Percentiles rank a stretch among this genome's conserved stretches.
phyloP scores from a whole-genome alignment of 2,329 filamentous ascomycete species.

The Sporothrix curviconia region DNA sequence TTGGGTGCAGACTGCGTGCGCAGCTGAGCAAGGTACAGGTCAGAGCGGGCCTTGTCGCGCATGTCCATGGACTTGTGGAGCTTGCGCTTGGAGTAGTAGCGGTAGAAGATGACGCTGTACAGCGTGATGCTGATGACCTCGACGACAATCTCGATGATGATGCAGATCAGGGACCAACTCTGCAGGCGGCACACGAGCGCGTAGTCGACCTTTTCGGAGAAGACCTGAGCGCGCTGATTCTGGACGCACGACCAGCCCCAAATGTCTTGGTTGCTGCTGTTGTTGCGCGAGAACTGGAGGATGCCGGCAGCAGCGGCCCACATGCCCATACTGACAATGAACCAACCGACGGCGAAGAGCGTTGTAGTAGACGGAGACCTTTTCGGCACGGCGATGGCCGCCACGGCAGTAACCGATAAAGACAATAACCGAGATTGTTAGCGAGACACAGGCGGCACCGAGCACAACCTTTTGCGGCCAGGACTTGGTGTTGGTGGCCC shows the following conservation, averaged over 20 bases:
- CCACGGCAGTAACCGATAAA: conserved; percentile 83
- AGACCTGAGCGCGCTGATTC: conserved; percentile 73
- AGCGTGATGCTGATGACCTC: conserved; percentile 87
- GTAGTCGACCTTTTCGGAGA: conserved; percentile 77
- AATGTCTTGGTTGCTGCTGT: conserved; percentile 73
- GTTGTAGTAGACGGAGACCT: conserved; percentile 94
- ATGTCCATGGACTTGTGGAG: conserved; percentile 95
- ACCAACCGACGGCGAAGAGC: conserved; percentile 86
- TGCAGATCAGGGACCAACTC: conserved; percentile 95
- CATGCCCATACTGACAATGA: conserved; percentile 86
- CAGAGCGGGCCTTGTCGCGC: conserved; percentile 86
- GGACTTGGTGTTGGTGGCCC: conserved; percentile 69
- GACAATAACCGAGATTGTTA: conserved; percentile 70
- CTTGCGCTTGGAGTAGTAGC: conserved; percentile 92
- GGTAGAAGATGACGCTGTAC: conserved; percentile 93
- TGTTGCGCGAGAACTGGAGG: conserved; percentile 70
- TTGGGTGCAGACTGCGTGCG: conserved; percentile 86
- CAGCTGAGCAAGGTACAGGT: conserved; percentile 86
- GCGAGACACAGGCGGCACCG: conserved; percentile 69
- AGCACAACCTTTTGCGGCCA: conserved; percentile 91
- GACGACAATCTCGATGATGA: conserved; percentile 91
- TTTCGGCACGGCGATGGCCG: conserved; percentile 82
- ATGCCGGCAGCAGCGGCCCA: conserved; percentile 83
- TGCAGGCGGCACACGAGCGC: conserved; percentile 84
- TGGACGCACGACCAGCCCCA: conserved; percentile 98